Evolutionary conservation across 345 rosid genomes (phyloP), one percentile per base, ranked within the genome.

Genomic region (Hibiscus mutabilis): DNA sequence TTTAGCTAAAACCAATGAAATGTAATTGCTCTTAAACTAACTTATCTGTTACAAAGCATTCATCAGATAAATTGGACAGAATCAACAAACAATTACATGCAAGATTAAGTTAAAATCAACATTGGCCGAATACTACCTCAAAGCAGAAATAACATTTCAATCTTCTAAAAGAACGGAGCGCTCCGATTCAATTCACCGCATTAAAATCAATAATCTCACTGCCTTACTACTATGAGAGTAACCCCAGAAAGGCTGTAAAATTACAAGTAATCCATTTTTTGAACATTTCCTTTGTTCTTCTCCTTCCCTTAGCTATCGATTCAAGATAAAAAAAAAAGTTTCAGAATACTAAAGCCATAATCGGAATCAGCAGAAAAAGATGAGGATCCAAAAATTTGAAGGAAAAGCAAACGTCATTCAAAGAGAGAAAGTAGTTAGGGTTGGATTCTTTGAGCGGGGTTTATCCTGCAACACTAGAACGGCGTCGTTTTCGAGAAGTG

Each of bases 401-500:
- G 14, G 3, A 25, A 61, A 40, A 40, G 5, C 40, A 66, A 66
- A 66, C 70, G 40, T 66, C 70, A 66, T 66, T 66, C 40, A 47
- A 66, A 15, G 14, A 66, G 7, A 66, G 27, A 47, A 3, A 37
- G 2, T 37, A 37, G 42, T 37, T 66, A 66, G 70, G 70, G 71
- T 29, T 49, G 42, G 42, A 1, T 51, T 12, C 21, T 5, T 44
- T 13, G 13, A 44, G 21, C 56, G 13, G 21, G 37, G 22, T 8
- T 24, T 29, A 24, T 68, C 61, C 61, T 29, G 19, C 60, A 29
- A 51, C 15, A 37, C 47, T 13, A 9, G 1, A 47, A 56, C 70
- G 70, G 51, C 56, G 70, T 73, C 70, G 70, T 73, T 77, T 73
- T 11, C 5, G 2, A 31, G 1, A 31, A 49, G 13, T 9, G 10